Evolutionary conservation across 139 green algal species (phyloP), one percentile per base, ranked within the genome.

Genomic region (Microglena sp.): DNA sequence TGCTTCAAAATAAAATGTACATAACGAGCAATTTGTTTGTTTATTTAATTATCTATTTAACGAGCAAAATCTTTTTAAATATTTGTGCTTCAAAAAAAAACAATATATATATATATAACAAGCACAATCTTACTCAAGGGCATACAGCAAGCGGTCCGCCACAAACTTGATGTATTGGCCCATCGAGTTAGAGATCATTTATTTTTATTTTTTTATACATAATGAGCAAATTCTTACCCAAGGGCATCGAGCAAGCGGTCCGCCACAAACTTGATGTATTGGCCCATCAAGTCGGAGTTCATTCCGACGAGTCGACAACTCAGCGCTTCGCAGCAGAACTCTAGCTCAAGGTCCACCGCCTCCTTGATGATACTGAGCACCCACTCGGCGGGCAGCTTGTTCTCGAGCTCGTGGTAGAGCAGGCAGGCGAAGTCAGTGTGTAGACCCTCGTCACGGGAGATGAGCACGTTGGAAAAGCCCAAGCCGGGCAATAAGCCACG

Each of bases 401-500:
- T 40, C 3, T n/a, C 28, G 30, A 73, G 45, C 45, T 66, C 45
- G 11, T 55, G 74, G 81, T 98, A 98, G 7, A 99, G 80, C 64
- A 92, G 71, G 86, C 93, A 98, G 5, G 90, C 94, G 67, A 99
- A 99, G 84, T 99, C 94, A 63, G 77, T 90, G 80, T 99, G 94
- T 44, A 99, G 81, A 33, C 94, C 94, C 80, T 99, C 94, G 69
- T 99, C 94, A 1, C 94, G 78, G 29, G 74, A 89, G 77, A 99
- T 99, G 64, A 99, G 88, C 76, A 96, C 92, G 72, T 99, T 99
- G 69, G 86, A 96, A 77, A 99, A 99, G 60, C 89, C 95, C 56
- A 99, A 88, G 5, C 94, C 94, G 2, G 87, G 94, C 91, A 98
- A 96, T 30, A 98, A 75, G 22, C 88, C 85, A 22, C 94, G 84